phyloP scores from a whole-genome alignment of 2,329 filamentous ascomycete genomes.

The Teratosphaeria destructans region DNA sequence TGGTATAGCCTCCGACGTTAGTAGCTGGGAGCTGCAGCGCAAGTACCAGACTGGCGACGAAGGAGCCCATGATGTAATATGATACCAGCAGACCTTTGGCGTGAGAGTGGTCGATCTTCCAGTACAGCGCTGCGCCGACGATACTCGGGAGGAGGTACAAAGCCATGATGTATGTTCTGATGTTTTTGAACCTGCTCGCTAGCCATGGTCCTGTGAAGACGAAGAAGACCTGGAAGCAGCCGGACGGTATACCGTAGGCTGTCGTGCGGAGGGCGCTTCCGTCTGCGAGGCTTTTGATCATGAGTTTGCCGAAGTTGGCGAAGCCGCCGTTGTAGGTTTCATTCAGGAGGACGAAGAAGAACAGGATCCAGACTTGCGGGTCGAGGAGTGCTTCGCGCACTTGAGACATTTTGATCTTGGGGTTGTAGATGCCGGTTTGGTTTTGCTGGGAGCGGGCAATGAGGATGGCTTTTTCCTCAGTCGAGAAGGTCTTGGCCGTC shows the following conservation, averaged over 20 bases:
- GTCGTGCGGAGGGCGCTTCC: constrained; percentile 38
- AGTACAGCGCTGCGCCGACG: constrained; percentile 39
- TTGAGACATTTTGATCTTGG: constrained; percentile 28
- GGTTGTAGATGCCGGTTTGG: constrained; percentile 27
- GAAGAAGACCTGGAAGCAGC: constrained; percentile 44
- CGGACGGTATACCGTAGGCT: constrained; percentile 44
- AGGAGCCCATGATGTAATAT: constrained; percentile 42
- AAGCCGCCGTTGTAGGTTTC: constrained; percentile 43
- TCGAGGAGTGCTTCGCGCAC: constrained; percentile 41
- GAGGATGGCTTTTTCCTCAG: constrained; percentile 42
- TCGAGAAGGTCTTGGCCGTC: constrained; percentile 57
- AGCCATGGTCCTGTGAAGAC: constrained; percentile 44
- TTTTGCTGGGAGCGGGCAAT: constrained; percentile 35
- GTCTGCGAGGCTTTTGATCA: constrained; percentile 41
- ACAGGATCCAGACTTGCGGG: constrained; percentile 51
- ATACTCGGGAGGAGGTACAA: constrained; percentile 44
- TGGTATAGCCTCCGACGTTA: constrained; percentile 41
- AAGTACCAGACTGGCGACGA: constrained; percentile 43
- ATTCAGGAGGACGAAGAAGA: constrained; percentile 41
- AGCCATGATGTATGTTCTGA: constrained; percentile 43
- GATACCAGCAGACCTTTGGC: constrained; percentile 39
- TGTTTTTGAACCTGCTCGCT: constrained; percentile 41
- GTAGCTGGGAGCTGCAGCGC: constrained; percentile 43
- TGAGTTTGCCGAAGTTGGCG: constrained; percentile 46
- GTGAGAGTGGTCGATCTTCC: constrained; percentile 38